Evolutionary conservation across 768 basidiomycete genomes (phyloP), one percentile per base, ranked within the genome.

Genomic region (Tylopilus balloui): DNA sequence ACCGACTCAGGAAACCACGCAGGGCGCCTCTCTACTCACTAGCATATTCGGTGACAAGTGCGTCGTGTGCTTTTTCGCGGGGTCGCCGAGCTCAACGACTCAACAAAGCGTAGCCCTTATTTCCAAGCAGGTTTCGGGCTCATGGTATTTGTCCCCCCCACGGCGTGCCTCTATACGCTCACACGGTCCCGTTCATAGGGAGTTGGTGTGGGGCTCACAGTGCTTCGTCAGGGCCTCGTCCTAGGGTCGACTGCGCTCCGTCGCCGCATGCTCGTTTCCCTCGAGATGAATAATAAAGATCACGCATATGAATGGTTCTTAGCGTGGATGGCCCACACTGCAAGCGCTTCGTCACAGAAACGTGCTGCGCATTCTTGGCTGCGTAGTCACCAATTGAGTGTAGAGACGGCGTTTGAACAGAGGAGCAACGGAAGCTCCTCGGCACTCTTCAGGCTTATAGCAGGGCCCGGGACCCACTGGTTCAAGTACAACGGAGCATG

Each of bases 81-180:
- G 45, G 36, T 25, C 46, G 32, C 38, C 32, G 28, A 45, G 20
- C 48, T 55, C 48, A 67, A 55, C n/a, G 51, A 38, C 52, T 47
- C 53, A 61, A 71, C 63, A 42, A 78, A 78, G 71, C 59, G 62
- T 60, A 99, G 96, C 65, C 95, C 92, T 31, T 94, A 92, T 72
- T 98, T 99, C 65, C 91, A 95, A 65, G 96, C 95, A 41, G 95
- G 96, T 23, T 97, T 97, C 61, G 96, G 95, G 29, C 79, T 99
- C 31, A 94, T 98, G 93, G 95, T 94, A 56, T 50, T 71, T 19
- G 14, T 28, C 24, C 27, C 39, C 17, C 27, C 14, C 39, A 52
- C 34, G 15, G 17, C 23, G 14, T 38, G 1, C 20, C 25, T 28
- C 10, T 28, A 20, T 20, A 17, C 37, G 12, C 48, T 57, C 35